Conservation (phyloP, 2,329 filamentous ascomycete species). For the Pseudocercospora macadamiae region DNA sequence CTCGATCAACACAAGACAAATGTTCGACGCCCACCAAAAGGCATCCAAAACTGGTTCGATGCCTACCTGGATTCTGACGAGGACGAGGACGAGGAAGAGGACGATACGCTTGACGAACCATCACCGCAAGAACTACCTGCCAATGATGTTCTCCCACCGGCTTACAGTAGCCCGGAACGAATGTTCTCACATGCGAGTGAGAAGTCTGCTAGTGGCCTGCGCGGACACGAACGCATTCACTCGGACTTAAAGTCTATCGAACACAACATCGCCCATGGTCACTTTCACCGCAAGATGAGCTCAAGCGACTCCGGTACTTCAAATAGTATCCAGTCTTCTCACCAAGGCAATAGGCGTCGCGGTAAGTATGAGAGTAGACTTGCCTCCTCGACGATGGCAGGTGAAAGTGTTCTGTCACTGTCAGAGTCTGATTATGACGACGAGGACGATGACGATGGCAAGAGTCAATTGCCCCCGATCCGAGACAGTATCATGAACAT, state of each 20-base stretch:
- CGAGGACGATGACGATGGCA: conserved; percentile 12
- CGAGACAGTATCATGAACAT: conserved; percentile 27
- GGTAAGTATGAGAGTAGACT: conserved; percentile 3
- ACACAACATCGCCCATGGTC: conserved; percentile 15
- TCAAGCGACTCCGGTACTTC: conserved; percentile 19
- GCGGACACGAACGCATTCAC: not conserved
- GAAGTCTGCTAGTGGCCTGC: conserved; percentile 15
- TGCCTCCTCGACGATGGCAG: conserved; percentile 12
- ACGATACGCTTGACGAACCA: conserved; percentile 14
- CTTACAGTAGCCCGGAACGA: conserved; percentile 19
- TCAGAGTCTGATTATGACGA: conserved; percentile 24
- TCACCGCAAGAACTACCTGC: conserved; percentile 29
- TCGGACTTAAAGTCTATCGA: conserved; percentile 3
- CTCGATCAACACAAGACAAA: conserved; percentile 53
- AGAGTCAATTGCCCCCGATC: conserved; percentile 20
- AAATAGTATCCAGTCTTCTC: conserved; percentile 30
- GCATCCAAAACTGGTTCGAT: conserved; percentile 56
- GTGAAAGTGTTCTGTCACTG: conserved; percentile 21
- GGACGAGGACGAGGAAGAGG: conserved; percentile 30
- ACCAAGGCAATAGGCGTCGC: conserved; percentile 13
- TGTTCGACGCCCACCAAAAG: conserved; percentile 51
- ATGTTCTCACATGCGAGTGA: conserved; percentile 15
- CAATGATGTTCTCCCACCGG: conserved; percentile 25
- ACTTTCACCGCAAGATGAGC: conserved; percentile 1
- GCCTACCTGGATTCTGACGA: conserved; percentile 39